Conservation (phyloP, 768 basidiomycete genomes). For the Mycena capillaripes region DNA sequence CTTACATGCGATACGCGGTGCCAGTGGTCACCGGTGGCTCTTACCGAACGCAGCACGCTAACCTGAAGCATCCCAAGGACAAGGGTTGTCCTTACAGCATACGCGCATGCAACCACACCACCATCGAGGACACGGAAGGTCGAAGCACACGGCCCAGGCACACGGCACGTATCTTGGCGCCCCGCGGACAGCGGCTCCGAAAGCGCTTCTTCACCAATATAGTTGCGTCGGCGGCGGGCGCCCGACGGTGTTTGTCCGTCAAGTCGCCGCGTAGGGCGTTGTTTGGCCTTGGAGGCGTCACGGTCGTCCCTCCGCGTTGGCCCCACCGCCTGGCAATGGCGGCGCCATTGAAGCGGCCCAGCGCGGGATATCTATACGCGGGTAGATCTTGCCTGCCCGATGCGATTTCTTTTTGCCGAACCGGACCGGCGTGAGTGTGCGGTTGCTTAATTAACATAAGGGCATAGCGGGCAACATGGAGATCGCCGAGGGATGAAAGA, state of each 20-base stretch:
- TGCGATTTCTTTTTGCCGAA: too few relatives aligned
- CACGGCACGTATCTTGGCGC: constrained; percentile 10
- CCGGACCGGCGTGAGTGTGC: too few relatives aligned
- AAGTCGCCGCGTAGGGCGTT: neutral
- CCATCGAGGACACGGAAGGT: neutral
- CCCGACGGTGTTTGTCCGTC: too few relatives aligned
- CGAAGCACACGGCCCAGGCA: neutral
- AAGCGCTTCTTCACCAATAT: neutral
- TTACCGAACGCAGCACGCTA: too few relatives aligned
- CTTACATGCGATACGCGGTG: too few relatives aligned
- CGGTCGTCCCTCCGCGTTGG: neutral
- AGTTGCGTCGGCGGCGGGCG: neutral
- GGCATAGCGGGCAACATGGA: neutral
- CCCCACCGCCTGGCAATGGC: neutral
- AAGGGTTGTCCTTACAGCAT: too few relatives aligned
- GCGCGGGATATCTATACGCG: constrained; percentile 33
- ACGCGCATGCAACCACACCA: neutral
- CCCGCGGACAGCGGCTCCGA: constrained; percentile 2
- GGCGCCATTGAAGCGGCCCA: neutral
- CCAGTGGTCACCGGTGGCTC: too few relatives aligned
- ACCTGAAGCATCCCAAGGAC: too few relatives aligned
- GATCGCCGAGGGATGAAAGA: neutral
- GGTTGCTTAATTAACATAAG: too few relatives aligned
- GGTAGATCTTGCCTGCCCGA: too few relatives aligned
- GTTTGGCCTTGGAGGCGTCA: neutral